phyloP scores from a whole-genome alignment of 371 early-diverging fungal genomes.

The Sporodiniella umbellata region DNA sequence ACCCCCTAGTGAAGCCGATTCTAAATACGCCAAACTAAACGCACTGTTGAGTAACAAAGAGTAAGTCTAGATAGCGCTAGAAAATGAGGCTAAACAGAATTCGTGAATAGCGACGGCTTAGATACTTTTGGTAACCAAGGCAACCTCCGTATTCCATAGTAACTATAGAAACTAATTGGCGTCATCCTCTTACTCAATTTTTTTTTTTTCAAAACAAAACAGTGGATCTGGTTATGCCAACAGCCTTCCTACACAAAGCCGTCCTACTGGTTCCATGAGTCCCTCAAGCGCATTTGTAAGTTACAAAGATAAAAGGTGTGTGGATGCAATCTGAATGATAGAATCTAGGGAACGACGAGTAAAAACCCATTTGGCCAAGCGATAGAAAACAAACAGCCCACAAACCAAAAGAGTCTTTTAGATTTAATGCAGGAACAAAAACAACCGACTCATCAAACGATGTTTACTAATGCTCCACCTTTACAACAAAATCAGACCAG shows the following conservation, averaged over 20 bases:
- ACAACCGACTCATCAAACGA: neutral
- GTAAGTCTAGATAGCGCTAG: constrained; percentile 3
- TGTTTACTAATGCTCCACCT: neutral
- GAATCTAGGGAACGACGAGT: constrained; percentile 4
- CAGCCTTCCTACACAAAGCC: constrained; percentile 8
- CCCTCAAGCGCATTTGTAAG: neutral
- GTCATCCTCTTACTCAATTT: neutral
- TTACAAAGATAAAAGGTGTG: neutral
- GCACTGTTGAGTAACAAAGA: constrained; percentile 22
- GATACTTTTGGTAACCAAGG: constrained; percentile 56
- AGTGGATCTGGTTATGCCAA: constrained; percentile 40
- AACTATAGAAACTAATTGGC: constrained; percentile 16
- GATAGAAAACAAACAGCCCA: constrained; percentile 6
- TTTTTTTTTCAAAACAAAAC: neutral
- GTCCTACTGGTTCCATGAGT: too few species aligned
- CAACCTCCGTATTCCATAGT: constrained; percentile 51
- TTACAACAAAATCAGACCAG: neutral
- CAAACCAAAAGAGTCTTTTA: constrained; percentile 24
- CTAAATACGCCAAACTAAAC: constrained; percentile 21
- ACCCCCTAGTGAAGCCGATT: constrained; percentile 6
- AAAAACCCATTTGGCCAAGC: constrained; percentile 43
- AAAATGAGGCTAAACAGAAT: neutral
- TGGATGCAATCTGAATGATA: neutral
- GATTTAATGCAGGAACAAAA: constrained; percentile 41
- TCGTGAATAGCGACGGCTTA: constrained; percentile 41